Evolutionary conservation across 495 filamentous ascomycete species (phyloP).

Genomic region (Xylaria grammica): DNA sequence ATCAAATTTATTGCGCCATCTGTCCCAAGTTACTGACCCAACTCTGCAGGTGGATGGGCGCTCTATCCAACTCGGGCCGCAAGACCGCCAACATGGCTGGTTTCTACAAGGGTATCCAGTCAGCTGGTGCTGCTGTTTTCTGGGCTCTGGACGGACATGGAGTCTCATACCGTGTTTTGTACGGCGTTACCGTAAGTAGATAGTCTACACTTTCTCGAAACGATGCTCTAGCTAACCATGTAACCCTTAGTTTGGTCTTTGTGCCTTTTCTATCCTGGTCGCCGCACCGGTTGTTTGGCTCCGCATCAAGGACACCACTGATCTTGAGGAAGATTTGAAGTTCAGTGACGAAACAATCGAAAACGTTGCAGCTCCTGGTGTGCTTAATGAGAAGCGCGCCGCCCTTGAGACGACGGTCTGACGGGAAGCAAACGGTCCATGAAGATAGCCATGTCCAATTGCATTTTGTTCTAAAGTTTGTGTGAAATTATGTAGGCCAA

Average conservation of each 20-base stretch:
- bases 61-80: conserved; percentile 86
- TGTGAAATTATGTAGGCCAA: conserved; percentile 2
- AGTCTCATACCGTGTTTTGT: conserved; percentile 68
- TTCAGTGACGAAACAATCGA: conserved; percentile 80
- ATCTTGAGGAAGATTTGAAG: conserved; percentile 77
- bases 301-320: conserved; percentile 75
- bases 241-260: conserved; percentile 71
- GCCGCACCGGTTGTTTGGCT: conserved; percentile 81
- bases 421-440: neutral
- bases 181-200: conserved; percentile 51
- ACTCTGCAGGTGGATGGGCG: conserved; percentile 67
- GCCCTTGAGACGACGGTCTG: conserved; percentile 17
- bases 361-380: conserved; percentile 56
- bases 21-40: conserved; percentile 27
- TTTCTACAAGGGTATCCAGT: conserved; percentile 92
- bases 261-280: conserved; percentile 71
- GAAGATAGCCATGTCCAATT: neutral
- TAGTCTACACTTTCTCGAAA: neutral
- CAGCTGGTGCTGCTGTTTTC: conserved; percentile 86
- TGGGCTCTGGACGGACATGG: conserved; percentile 75
- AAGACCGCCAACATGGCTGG: conserved; percentile 92
- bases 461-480: neutral
- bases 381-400: conserved; percentile 26
- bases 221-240: conserved; percentile 29
- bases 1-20: conserved; percentile 11